Base-by-base conservation (phyloP, 2,329 filamentous ascomycete genomes). In the Alternaria ventricosa region DNA sequence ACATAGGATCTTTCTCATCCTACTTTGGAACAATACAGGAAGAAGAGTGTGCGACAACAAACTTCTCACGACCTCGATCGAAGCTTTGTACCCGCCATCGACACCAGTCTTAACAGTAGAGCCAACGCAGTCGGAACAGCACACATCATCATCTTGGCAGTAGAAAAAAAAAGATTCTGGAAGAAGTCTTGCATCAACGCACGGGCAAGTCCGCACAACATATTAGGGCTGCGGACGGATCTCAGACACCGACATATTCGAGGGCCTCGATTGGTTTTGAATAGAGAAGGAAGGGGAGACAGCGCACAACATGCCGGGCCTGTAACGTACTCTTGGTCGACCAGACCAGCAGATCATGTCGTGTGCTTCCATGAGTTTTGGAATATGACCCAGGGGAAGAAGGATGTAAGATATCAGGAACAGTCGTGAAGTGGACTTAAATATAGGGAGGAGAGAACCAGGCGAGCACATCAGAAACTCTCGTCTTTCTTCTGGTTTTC, bases 401-500 rank as follows among this genome's bases (percentile, higher is more conserved):
- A 41, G 33, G 5, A 41, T 10, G 33, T 6, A n/a, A 10, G 33
- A 41, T n/a, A 0, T n/a, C 8, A 41, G 3, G 15, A 41, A 4
- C 15, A 0, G 0, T 41, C 15, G 1, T 4, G 1, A 41, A 41
- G 15, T 6, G 8, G 15, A 41, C 15, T 8, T 41, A n/a, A 8
- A 41, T 15, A n/a, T 36, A n/a, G 15, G 7, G 15, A 2, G 15
- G 33, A 36, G 15, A 36, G 7, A 36, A 36, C 33, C 4, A 41
- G 33, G 4, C 33, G 8, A n/a, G 33, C 33, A 41, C 30, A 36
- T 36, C 1, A n/a, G 2, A 1, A 3, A 1, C 13, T 4, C 8
- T 1, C 0, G 0, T 33, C 3, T 15, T 1, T 8, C 1, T 8
- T 33, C 15, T 33, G 1, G 13, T 13, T 33, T 13, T 15, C 13